Evolutionary conservation across 1,284 basidiomycete genomes (phyloP), one percentile per base, ranked within the genome.

Genomic region (Cystobasidium sp.): DNA sequence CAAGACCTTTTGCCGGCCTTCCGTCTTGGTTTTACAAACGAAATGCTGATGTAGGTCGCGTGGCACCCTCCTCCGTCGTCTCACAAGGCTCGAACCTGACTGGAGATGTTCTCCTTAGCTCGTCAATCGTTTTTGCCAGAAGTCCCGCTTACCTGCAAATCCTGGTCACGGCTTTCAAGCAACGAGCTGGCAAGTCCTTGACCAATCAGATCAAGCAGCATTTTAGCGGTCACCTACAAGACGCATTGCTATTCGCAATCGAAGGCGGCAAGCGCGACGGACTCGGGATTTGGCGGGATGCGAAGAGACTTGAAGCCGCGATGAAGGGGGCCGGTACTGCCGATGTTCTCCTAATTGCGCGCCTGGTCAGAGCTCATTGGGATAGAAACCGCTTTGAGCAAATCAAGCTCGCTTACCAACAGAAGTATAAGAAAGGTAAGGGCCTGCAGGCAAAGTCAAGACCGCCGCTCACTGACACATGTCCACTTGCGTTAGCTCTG

Each of bases 311-410:
- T 22, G 78, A 81, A 75, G 79, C 78, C 37, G 75, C 79, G 44
- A 81, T 81, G 81, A 77, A 77, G 44, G 81, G 81, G 20, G 75
- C 79, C 68, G 81, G 81, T 7, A 82, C 81, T 31, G 79, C 81
- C 24, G 75, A 77, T 46, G 18, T 51, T 1, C 65, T 70, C 0
- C 49, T 76, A 6, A 58, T 80, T 71, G 77, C 78, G 53, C 76
- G 81, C 22, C 64, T 82, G 41, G 75, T 76, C 6, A 75, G 81
- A 6, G 68, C 79, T 7, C 79, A 80, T 75, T 82, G 81, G 81
- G 78, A 82, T 69, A 67, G 77, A 56, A 66, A 63, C 0, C 69
- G 80, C 1, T 80, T 81, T 49, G 78, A 79, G 41, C 77, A 79
- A 47, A 64, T 82, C 76, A 81, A 82, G 75, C 75, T 75, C 10